A percentile compares a stretch with the other conserved stretches of the same genome.
phyloP scores from a whole-genome alignment of 140 eudicot genomes.

The Anethum foeniculum region DNA sequence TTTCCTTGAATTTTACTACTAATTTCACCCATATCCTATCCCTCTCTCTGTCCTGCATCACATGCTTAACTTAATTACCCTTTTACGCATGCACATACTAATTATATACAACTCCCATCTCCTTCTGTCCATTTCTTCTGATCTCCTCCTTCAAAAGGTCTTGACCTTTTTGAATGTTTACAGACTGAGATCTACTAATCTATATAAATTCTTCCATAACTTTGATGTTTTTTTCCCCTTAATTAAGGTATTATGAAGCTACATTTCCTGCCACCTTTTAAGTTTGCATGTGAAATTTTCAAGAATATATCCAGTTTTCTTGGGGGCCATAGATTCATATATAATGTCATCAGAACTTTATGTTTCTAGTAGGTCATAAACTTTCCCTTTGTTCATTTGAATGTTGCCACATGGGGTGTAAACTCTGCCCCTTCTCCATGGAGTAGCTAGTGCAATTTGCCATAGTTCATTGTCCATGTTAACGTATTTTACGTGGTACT shows the following conservation, averaged over 20 bases:
- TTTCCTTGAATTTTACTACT: not conserved
- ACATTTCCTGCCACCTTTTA: conserved; percentile 1
- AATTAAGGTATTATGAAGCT: not conserved
- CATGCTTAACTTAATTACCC: conserved; percentile 24
- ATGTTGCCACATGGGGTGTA: conserved; percentile 7
- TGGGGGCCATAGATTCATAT: not conserved
- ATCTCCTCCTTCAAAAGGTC: conserved; percentile 24
- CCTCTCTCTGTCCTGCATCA: not conserved
- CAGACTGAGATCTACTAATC: conserved; percentile 10
- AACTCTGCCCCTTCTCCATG: not conserved
- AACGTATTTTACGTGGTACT: not conserved
- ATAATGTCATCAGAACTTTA: conserved; percentile 10
- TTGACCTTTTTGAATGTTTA: conserved; percentile 4
- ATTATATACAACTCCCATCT: conserved; percentile 31
- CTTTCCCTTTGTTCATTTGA: not conserved
- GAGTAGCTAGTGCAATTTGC: no score
- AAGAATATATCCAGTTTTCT: not conserved
- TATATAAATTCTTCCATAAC: not conserved
- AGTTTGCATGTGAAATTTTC: conserved; percentile 13
- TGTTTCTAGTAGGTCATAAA: conserved; percentile 12
- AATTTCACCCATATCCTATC: not conserved
- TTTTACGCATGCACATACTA: conserved; percentile 35
- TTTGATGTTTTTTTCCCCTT: not conserved
- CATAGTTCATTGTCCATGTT: no score
- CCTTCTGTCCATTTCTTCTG: conserved; percentile 33